A percentile compares a stretch with the other conserved stretches of the same genome.
These are phyloP conservation scores for Verbena officinalis DNA, from an alignment of 257 asterid species.

Conservation along the genomic window DNA sequence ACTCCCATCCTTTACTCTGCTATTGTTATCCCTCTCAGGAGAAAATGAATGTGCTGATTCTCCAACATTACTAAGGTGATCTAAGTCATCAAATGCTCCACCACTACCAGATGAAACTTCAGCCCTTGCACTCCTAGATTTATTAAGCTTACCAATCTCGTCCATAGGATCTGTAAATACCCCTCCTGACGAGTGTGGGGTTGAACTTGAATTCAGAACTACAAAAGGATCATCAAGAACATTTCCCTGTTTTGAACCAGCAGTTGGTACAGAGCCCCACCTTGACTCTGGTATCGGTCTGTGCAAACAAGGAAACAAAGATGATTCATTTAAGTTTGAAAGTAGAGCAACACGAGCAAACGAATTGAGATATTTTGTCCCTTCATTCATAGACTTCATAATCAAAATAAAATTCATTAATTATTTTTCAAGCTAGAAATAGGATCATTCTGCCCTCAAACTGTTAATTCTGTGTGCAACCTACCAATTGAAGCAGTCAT, in stretches of 20 bases:
- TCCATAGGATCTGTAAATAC: conserved; percentile 70
- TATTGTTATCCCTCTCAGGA: conserved; percentile 51
- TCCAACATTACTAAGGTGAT: conserved; percentile 64
- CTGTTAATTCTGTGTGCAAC: background rate
- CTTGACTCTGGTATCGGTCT: conserved; percentile 72
- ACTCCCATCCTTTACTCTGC: conserved; percentile 54
- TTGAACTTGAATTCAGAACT: conserved; percentile 64
- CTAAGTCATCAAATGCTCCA: conserved; percentile 78
- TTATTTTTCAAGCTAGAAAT: background rate
- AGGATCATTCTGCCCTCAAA: conserved; percentile 4
- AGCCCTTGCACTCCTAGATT: conserved; percentile 57
- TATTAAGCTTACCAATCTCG: conserved; percentile 60
- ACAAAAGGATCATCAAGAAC: conserved; percentile 75
- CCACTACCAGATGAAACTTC: conserved; percentile 59
- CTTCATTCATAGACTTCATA: conserved; percentile 14
- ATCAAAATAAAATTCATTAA: background rate
- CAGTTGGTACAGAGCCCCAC: conserved; percentile 57
- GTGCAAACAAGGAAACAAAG: conserved; percentile 37
- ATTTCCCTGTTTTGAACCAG: conserved; percentile 49
- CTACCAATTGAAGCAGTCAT: background rate
- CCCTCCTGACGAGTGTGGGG: conserved; percentile 52
- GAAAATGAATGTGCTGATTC: conserved; percentile 62
- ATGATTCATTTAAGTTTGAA: conserved; percentile 22
- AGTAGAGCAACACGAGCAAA: background rate
- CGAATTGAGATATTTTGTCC: background rate